These are phyloP conservation scores for Ustilago cynodontis DNA, from an alignment of 1,284 basidiomycete genomes.

Conservation along the genomic window DNA sequence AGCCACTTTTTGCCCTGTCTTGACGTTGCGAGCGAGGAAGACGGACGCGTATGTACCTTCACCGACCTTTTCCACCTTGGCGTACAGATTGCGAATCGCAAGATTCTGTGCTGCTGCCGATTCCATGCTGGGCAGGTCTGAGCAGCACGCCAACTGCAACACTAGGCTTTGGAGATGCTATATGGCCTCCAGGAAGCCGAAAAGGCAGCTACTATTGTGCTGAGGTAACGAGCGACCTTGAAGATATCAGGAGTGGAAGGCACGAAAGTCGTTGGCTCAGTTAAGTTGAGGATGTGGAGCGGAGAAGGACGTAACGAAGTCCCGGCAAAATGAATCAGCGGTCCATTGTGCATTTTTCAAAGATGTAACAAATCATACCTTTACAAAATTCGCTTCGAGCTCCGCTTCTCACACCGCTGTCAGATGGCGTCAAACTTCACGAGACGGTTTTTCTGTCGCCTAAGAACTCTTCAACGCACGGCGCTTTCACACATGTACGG, in stretches of 20 bases:
- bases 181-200: not conserved
- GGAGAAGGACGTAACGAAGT: not conserved
- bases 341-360: not conserved
- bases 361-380: not conserved
- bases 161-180: not conserved
- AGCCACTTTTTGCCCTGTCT: conserved; percentile 83
- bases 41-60: conserved; percentile 98
- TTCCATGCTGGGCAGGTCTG: conserved; percentile 60
- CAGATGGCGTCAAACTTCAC: too few species aligned
- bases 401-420: too few species aligned
- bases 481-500: too few species aligned
- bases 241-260: not conserved
- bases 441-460: too few species aligned
- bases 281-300: conserved; percentile 1
- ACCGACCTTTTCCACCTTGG: conserved; percentile 72
- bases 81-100: conserved; percentile 53
- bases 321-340: too few species aligned
- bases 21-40: conserved; percentile 74
- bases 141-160: not conserved
- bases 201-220: not conserved
- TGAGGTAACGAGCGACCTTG: not conserved
- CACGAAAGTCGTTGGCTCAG: not conserved
- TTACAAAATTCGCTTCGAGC: too few species aligned
- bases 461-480: too few species aligned
- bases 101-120: conserved; percentile 55